These are phyloP conservation scores for Euphorbia schlechtendalii DNA, from an alignment of 441 rosid genomes.

Conservation along the genomic window DNA sequence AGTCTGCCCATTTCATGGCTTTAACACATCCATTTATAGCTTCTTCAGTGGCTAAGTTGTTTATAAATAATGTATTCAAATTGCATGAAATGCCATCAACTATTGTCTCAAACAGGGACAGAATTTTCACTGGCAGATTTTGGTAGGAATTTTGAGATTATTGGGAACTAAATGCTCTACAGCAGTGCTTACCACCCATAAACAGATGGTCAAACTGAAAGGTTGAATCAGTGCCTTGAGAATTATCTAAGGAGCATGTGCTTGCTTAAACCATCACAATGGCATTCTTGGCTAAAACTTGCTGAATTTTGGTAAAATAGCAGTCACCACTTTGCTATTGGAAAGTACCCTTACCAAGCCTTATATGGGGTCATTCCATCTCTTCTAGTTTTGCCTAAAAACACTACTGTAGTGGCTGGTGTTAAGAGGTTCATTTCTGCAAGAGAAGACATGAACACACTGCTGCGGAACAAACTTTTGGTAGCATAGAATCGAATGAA, in stretches of 20 bases:
- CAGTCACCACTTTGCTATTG: no score
- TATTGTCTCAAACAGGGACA: neutral
- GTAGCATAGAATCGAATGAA: neutral
- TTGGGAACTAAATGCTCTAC: neutral
- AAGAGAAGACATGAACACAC: neutral
- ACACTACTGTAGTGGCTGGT: no score
- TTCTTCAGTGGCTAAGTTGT: neutral
- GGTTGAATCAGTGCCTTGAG: neutral
- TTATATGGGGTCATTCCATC: no score
- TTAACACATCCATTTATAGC: neutral
- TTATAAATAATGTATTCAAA: neutral
- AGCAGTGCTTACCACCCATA: constrained; percentile 5
- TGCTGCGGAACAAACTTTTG: neutral
- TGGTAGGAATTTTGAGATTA: neutral
- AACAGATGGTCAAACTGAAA: neutral
- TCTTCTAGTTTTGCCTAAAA: no score
- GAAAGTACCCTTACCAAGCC: no score
- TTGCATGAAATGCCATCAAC: neutral
- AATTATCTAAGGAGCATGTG: neutral
- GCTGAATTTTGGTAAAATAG: neutral
- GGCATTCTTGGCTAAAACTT: neutral
- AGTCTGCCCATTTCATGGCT: neutral
- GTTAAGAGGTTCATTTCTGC: no score
- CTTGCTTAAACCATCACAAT: neutral
- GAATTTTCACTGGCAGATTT: neutral